Conservation (phyloP, 108 stramenopile species). For the Skeletonema potamos region DNA sequence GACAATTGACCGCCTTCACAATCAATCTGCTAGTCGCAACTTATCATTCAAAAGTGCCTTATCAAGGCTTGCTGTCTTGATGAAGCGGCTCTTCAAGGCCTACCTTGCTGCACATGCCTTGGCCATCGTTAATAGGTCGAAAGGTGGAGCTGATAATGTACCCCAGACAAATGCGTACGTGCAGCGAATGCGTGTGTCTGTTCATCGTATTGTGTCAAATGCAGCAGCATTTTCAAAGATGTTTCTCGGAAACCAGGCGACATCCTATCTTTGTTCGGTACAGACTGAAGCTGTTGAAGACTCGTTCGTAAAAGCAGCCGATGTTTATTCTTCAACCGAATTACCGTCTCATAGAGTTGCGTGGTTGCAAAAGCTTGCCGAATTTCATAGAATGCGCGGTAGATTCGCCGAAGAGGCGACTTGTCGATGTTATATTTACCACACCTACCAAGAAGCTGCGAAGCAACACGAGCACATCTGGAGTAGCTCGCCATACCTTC, state of each 20-base stretch:
- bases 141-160: conserved; percentile 24
- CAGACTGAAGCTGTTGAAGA: conserved; percentile 89
- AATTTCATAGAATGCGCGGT: conserved; percentile 72
- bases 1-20: conserved; percentile 82
- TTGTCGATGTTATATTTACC: conserved; percentile 79
- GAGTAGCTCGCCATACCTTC: conserved; percentile 83
- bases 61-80: conserved; percentile 75
- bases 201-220: conserved; percentile 78
- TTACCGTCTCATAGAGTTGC: conserved; percentile 83
- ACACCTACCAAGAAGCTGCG: conserved; percentile 72
- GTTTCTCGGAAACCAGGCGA: conserved; percentile 76
- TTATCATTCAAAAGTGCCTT: conserved; percentile 83
- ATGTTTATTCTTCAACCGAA: conserved; percentile 87
- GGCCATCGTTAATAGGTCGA: conserved; percentile 53
- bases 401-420: conserved; percentile 88
- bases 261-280: conserved; percentile 46
- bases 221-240: conserved; percentile 80
- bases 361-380: conserved; percentile 83
- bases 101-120: conserved; percentile 89
- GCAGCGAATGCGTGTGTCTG: conserved; percentile 68
- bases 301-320: conserved; percentile 81
- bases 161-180: conserved; percentile 52
- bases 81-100: conserved; percentile 81
- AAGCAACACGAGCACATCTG: conserved; percentile 74
- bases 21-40: conserved; percentile 83